Conservation (phyloP, 495 filamentous ascomycete species). For the Penicillium chermesinum region DNA sequence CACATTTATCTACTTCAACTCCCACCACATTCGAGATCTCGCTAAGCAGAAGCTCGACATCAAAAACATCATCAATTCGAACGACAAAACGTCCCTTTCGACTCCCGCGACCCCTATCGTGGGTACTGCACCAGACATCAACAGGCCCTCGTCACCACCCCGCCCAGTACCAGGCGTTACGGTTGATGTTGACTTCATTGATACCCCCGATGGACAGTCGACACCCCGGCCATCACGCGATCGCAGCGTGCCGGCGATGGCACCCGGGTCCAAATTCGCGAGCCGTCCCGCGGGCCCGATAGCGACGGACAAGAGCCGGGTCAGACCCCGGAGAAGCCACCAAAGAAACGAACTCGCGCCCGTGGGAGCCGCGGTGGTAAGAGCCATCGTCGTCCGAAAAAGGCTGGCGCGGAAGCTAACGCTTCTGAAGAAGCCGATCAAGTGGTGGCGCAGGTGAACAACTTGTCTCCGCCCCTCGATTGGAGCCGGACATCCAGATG, state of each 20-base stretch:
- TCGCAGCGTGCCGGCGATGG: conserved; percentile 13
- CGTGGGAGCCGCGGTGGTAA: conserved; percentile 79
- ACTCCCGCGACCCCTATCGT: conserved; percentile 41
- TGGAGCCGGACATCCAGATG: conserved; percentile 53
- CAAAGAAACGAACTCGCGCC: conserved; percentile 70
- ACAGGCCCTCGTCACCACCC: conserved; percentile 20
- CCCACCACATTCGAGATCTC: conserved; percentile 42
- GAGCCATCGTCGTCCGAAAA: conserved; percentile 61
- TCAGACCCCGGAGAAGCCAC: conserved; percentile 43
- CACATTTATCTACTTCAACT: conserved; percentile 49
- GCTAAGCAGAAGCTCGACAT: conserved; percentile 50
- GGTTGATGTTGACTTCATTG: conserved; percentile 29
- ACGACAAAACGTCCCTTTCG: conserved; percentile 39
- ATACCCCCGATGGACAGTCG: conserved; percentile 19
- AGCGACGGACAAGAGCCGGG: conserved; percentile 39
- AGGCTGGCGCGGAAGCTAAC: conserved; percentile 39
- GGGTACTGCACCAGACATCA: conserved; percentile 23
- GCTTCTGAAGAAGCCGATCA: conserved; percentile 40
- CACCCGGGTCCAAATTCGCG: conserved; percentile 39
- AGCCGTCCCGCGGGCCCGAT: conserved; percentile 36
- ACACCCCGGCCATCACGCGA: conserved; percentile 25
- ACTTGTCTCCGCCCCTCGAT: conserved; percentile 37
- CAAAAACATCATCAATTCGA: conserved; percentile 46
- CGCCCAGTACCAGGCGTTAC: conserved; percentile 28
- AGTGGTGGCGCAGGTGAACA: conserved; percentile 37